Conservation (phyloP, 176 grass and related monocot genomes). For the Chloris gayana region DNA sequence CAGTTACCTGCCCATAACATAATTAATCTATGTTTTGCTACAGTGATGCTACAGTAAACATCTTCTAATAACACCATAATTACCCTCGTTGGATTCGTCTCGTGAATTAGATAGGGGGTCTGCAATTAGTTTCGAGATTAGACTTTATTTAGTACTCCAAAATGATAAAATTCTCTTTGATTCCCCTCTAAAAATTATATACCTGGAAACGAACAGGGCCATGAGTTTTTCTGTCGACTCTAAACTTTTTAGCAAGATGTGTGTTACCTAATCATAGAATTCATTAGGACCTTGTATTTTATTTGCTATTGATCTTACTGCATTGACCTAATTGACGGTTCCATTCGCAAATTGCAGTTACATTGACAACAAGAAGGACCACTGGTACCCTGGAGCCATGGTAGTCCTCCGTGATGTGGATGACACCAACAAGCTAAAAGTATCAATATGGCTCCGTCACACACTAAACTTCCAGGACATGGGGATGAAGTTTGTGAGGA, state of each 20-base stretch:
- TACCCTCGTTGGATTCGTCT: no score
- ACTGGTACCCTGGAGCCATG: slow-evolving; percentile 58
- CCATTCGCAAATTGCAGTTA: slow-evolving; percentile 43
- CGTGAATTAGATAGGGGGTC: no score
- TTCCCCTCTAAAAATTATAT: no score
- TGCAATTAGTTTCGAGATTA: no score
- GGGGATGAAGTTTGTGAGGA: slow-evolving; percentile 53
- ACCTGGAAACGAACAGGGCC: no score
- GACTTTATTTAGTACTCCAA: no score
- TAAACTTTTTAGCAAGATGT: background rate
- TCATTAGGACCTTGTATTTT: background rate
- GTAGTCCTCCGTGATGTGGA: slow-evolving; percentile 56
- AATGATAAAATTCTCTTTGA: no score
- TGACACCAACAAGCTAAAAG: slow-evolving; percentile 67
- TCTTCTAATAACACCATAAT: no score
- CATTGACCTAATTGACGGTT: background rate
- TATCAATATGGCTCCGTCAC: slow-evolving; percentile 60
- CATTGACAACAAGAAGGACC: slow-evolving; percentile 56
- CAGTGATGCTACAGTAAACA: no score
- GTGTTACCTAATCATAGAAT: background rate
- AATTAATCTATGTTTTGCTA: no score
- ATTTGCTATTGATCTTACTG: slow-evolving; percentile 17
- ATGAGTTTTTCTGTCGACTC: background rate
- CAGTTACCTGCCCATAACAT: no score
- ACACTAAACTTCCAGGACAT: slow-evolving; percentile 70